Base-by-base conservation (phyloP, 169 alveolate genomes). In the Eimeria acervulina region DNA sequence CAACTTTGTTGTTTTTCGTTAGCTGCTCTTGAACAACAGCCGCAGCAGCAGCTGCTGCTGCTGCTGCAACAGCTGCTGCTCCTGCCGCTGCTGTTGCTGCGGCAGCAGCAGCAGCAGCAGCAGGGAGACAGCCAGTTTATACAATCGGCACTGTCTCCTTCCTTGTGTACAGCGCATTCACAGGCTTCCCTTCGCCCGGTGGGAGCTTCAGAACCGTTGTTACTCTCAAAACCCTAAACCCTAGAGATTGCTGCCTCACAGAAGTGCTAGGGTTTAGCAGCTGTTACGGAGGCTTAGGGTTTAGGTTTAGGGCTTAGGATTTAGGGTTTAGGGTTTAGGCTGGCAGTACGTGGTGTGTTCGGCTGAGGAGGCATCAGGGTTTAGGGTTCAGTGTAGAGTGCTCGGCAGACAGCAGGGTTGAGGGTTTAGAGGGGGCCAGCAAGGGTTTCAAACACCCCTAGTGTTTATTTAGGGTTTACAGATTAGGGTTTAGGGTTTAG, bases 291-390 rank as follows among this genome's bases (percentile, higher is more conserved):
- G 74, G 97, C 97, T 63, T 99, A n/a, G n/a, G n/a, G n/a, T n/a
- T n/a, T n/a, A n/a, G n/a, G 90, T 99, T 99, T 31, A 98, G 95
- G 38, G 84, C 55, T 15, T 38, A 38, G 87, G 89, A 68, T 55
- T 72, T 66, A 66, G 76, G 76, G 76, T 40, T 40, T 74, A 31
- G 85, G 44, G 44, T 74, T 74, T 74, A 40, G 85, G 96, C 96
- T 28, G 99, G 99, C 52, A 1, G 59, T 51, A 10, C 59, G 59
- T 51, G 59, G 59, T 17, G 59, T 10, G 7, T 10, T 51, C 21
- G 1, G 2, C 3, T 59, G 68, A 59, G 3, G 68, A 5, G 8
- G 68, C 28, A 59, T 31, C 26, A 70, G 81, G 81, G 81, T 31
- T 31, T 70, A n/a, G 81, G 47, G 81, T 70, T 70, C 28, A 70